phyloP scores from a whole-genome alignment of 495 filamentous ascomycete species.

The Sordaria brevicollis region DNA sequence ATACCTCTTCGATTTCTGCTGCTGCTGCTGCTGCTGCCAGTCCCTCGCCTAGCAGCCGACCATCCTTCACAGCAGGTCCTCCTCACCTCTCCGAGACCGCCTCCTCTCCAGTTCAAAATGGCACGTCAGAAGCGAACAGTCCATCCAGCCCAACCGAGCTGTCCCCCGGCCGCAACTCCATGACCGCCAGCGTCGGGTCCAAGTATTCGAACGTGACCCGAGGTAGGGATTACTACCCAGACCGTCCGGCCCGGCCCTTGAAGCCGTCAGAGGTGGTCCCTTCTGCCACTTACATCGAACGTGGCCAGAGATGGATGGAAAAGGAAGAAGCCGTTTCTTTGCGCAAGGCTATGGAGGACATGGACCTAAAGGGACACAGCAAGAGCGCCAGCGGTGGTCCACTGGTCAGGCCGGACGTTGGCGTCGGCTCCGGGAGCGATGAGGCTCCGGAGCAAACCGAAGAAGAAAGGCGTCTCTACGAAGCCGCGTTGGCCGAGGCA shows the following conservation, averaged over 20 bases:
- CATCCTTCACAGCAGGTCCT: conserved; percentile 24
- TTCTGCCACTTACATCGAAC: conserved; percentile 64
- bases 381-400: conserved; percentile 11
- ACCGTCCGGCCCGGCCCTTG: conserved; percentile 25
- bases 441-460: conserved; percentile 22
- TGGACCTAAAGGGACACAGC: conserved; percentile 35
- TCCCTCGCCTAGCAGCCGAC: conserved; percentile 14
- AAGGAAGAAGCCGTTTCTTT: conserved; percentile 72
- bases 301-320: conserved; percentile 73
- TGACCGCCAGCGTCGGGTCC: conserved; percentile 30
- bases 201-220: conserved; percentile 27
- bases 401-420: background rate
- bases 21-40: conserved; percentile 6
- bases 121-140: conserved; percentile 18
- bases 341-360: conserved; percentile 68
- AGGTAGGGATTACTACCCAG: conserved; percentile 36
- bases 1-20: too few relatives aligned
- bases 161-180: conserved; percentile 9
- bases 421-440: background rate
- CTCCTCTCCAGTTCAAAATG: conserved; percentile 23
- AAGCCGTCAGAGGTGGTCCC: conserved; percentile 43
- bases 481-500: conserved; percentile 75
- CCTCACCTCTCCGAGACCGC: conserved; percentile 33
- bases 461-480: conserved; percentile 58
- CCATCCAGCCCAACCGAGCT: background rate